Conservation (phyloP, 371 early-diverging fungal genomes). For the Chytridium lagenaria region DNA sequence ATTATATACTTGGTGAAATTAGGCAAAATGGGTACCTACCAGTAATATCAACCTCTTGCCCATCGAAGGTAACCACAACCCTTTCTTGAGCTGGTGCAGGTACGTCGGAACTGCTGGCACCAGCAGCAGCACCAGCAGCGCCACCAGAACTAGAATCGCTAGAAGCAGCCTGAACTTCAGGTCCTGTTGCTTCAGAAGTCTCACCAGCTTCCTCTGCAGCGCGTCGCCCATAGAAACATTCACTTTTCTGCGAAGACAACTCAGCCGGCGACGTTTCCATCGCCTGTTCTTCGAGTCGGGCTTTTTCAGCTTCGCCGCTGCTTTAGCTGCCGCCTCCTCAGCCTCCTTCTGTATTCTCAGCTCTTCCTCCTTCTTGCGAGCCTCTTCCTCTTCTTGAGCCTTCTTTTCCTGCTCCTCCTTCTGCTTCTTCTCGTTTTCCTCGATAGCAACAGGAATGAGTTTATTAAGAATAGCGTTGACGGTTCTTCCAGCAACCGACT, state of each 20-base stretch:
- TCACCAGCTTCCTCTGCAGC: too few relatives aligned
- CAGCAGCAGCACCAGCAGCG: constrained; percentile 26
- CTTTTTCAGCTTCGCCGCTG: constrained; percentile 37
- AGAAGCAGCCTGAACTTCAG: too few relatives aligned
- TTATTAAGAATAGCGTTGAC: constrained; percentile 70
- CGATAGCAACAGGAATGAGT: constrained; percentile 76
- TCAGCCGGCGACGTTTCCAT: too few relatives aligned
- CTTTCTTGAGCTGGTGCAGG: constrained; percentile 23
- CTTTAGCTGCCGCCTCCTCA: constrained; percentile 29
- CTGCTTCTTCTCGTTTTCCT: constrained; percentile 61
- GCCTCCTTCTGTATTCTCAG: constrained; percentile 39
- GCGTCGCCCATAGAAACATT: too few relatives aligned
- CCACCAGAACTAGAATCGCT: constrained; percentile 54
- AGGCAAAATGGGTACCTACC: constrained; percentile 56
- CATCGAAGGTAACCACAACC: constrained; percentile 66
- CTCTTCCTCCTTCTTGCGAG: constrained; percentile 47
- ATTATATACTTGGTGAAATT: constrained; percentile 17
- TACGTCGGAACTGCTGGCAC: constrained; percentile 4
- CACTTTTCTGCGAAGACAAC: too few relatives aligned
- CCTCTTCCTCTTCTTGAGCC: constrained; percentile 44
- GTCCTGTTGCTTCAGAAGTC: too few relatives aligned
- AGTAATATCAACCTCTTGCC: constrained; percentile 86
- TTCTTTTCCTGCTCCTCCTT: constrained; percentile 55
- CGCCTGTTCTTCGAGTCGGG: too few relatives aligned
- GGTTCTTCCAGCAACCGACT: constrained; percentile 67